These are phyloP conservation scores for Colletotrichum sp. DNA, from an alignment of 2,329 filamentous ascomycete genomes.

Conservation along the genomic window DNA sequence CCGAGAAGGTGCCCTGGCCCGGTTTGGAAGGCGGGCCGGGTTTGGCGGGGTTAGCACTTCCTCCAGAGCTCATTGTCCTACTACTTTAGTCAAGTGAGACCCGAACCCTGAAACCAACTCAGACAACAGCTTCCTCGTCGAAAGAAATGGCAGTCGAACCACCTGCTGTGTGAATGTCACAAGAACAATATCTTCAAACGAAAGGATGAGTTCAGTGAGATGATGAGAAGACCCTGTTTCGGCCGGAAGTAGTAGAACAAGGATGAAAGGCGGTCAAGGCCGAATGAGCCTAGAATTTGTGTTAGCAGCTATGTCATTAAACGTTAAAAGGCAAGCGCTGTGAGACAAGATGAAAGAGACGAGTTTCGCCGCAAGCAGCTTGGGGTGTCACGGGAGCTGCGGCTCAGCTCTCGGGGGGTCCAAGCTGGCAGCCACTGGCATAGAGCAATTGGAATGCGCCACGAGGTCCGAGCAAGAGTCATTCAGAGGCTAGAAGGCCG, in stretches of 20 bases:
- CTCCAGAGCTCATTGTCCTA: conserved; percentile 53
- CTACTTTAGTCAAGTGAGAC: not conserved
- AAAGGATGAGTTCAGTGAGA: not conserved
- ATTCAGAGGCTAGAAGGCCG: conserved; percentile 10
- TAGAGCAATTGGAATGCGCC: not conserved
- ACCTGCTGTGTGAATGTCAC: not conserved
- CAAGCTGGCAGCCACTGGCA: conserved; percentile 14
- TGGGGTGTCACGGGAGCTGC: conserved; percentile 16
- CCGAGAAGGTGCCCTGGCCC: conserved; percentile 49
- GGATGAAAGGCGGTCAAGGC: conserved; percentile 30
- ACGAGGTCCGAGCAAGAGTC: conserved; percentile 14
- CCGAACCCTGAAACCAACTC: not conserved
- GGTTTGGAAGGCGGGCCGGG: conserved; percentile 55
- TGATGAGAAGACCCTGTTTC: not conserved
- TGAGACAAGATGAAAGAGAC: conserved; percentile 20
- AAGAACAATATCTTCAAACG: not conserved
- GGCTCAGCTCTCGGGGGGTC: conserved; percentile 7
- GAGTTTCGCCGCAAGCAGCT: conserved; percentile 19
- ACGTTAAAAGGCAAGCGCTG: conserved; percentile 19
- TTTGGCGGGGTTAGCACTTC: conserved; percentile 46
- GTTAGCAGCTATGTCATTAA: conserved; percentile 19
- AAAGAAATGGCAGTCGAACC: not conserved
- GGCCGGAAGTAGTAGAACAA: not conserved
- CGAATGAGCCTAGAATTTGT: conserved; percentile 8
- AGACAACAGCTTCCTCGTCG: not conserved